These are phyloP conservation scores for Mariannaea elegans DNA, from an alignment of 2,329 filamentous ascomycete genomes.

Conservation along the genomic window DNA sequence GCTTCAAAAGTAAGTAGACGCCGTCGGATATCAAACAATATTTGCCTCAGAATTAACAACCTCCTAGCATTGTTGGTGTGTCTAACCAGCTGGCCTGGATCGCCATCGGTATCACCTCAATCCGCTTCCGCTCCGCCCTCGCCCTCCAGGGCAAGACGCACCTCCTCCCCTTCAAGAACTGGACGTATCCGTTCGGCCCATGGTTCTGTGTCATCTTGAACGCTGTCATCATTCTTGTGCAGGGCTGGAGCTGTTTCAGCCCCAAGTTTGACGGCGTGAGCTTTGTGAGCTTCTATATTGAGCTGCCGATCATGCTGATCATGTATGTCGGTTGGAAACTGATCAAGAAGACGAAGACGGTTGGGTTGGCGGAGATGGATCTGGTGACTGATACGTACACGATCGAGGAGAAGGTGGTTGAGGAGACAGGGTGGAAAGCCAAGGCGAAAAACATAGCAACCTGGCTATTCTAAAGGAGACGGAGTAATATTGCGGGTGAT, in stretches of 20 bases:
- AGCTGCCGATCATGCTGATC: conserved; percentile 67
- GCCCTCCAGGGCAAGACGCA: conserved; percentile 67
- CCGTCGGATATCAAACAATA: too few species aligned
- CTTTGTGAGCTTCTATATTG: conserved; percentile 72
- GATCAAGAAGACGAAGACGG: conserved; percentile 68
- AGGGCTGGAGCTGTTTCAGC: conserved; percentile 71
- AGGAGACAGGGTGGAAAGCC: conserved; percentile 57
- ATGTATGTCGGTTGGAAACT: conserved; percentile 79
- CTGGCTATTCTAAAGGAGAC: conserved; percentile 47
- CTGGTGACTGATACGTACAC: conserved; percentile 67
- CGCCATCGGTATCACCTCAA: conserved; percentile 69
- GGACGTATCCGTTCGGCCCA: conserved; percentile 71
- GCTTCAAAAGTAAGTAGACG: conserved; percentile 70
- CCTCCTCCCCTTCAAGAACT: conserved; percentile 70
- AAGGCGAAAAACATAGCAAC: conserved; percentile 35
- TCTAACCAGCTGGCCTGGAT: conserved; percentile 75
- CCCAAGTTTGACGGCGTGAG: conserved; percentile 64
- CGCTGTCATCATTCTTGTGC: conserved; percentile 67
- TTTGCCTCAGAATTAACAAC: too few species aligned
- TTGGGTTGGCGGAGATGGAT: conserved; percentile 68
- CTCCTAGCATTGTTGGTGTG: conserved; percentile 65
- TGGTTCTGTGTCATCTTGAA: conserved; percentile 66
- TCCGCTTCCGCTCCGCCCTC: conserved; percentile 70
- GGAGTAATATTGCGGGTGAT: not conserved
- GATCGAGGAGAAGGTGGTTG: conserved; percentile 48